phyloP scores from a whole-genome alignment of 371 early-diverging fungal species.

The Batkoa obscura region DNA sequence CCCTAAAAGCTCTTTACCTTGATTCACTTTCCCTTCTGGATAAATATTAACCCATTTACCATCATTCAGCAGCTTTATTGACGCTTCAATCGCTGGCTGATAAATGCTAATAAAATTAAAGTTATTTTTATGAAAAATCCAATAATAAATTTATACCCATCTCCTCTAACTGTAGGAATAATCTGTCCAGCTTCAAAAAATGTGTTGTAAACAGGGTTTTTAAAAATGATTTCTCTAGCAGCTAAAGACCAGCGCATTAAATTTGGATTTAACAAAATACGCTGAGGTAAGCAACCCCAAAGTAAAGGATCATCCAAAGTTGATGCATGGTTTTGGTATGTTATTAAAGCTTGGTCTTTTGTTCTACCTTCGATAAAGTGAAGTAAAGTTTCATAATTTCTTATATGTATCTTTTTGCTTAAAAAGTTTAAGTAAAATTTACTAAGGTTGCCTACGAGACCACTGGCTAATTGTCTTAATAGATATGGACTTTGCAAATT shows the following conservation, averaged over 20 bases:
- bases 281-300: slow-evolving; percentile 50
- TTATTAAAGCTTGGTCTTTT: not conserved
- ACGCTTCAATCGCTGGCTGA: slow-evolving; percentile 65
- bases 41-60: slow-evolving; percentile 66
- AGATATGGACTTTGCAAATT: too few relatives aligned
- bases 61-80: slow-evolving; percentile 30
- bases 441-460: not conserved
- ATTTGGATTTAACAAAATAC: slow-evolving; percentile 9
- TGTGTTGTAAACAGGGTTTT: slow-evolving; percentile 27
- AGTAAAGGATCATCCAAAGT: slow-evolving; percentile 57
- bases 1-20: slow-evolving; percentile 33
- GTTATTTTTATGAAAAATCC: not conserved
- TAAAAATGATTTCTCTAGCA: slow-evolving; percentile 69
- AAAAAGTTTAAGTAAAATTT: not conserved
- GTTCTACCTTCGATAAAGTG: not conserved
- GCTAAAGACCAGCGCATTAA: slow-evolving; percentile 67
- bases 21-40: slow-evolving; percentile 64
- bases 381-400: not conserved
- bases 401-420: not conserved
- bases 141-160: slow-evolving; percentile 16
- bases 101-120: slow-evolving; percentile 22
- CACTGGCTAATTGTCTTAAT: too few relatives aligned
- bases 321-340: not conserved
- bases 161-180: slow-evolving; percentile 65
- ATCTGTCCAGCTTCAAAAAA: slow-evolving; percentile 66